Base-by-base conservation (phyloP, 2,329 filamentous ascomycete species). In the Fusarium sp. region DNA sequence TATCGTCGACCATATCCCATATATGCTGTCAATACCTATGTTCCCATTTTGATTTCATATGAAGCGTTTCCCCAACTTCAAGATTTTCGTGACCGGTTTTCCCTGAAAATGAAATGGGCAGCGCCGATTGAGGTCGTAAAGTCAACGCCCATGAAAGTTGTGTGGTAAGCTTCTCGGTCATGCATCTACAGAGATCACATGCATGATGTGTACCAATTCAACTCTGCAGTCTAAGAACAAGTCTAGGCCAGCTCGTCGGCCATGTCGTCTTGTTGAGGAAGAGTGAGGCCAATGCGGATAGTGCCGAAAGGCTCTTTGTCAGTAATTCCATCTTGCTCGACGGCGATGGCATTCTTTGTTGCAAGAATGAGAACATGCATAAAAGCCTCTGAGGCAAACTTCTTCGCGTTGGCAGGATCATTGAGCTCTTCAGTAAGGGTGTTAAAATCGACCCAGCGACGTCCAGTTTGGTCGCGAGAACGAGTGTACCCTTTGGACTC, bases 371-470 rank as follows among this genome's bases (percentile, higher is more conserved):
- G 86, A 4, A 93, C 85, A 78, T 96, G 92, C 81, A 92, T 89
- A 77, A 93, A 91, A 0, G 90, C 93, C 78, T 94, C 92, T 4
- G 92, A 90, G 12, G 91, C 92, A 15, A 93, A 89, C 33, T 88
- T 82, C 38, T 84, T 86, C 33, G 87, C 89, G 44, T 83, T 80
- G 13, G 77, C 76, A 0, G 89, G 86, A n/a, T 88, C 85, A 46
- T 96, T 88, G 13, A 97, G 81, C 52, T 89, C 83, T 48, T 91
- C 85, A 46, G 96, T 89, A 18, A 97, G 81, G 52, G 89, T 83
- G 45, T 91, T 88, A 76, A 98, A 97, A 0, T 86, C 82, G 44
- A 96, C 83, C 80, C 85, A 89, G 18, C 76, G 80, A 14, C 81
- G 78, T 44, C 71, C 67, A 9, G 78, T 75, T n/a, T 68, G 70